Evolutionary conservation across 2,329 filamentous ascomycete genomes (phyloP), one percentile per base, ranked within the genome.

Genomic region (Aureobasidium lini): DNA sequence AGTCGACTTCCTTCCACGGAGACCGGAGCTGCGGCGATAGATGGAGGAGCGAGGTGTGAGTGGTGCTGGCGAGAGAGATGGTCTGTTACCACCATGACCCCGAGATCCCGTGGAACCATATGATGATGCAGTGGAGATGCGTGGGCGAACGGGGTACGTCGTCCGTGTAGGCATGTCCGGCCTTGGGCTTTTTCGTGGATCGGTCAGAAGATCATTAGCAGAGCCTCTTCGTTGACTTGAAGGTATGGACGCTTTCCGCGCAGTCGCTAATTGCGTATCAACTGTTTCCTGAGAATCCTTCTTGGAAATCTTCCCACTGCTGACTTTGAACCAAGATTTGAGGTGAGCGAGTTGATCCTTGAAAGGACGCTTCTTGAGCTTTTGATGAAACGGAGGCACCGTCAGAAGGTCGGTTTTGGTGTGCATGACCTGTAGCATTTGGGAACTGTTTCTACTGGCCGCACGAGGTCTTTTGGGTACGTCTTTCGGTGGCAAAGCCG

Each of bases 1-100:
- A 0, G 94, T 99, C 0, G 93, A 97, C 72, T 97, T 97, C 62
- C 94, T 85, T 39, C 94, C 93, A 31, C 92, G 84, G 46, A 97
- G 81, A 32, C 93, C 92, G 44, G 82, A 95, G 2, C 90, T 85
- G 37, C 91, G 87, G 10, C 94, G 85, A 67, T 95, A 88, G 36
- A 58, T 43, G 0, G 89, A 89, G 5, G 90, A 91, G 40, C 91
- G 87, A 3, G 94, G 93, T 0, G 94, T 97, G 42, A 96, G 73
- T 0, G 94, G 93, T 2, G 86, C 87, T 0, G 94, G 94, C 0
- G 90, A 95, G 9, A 95, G 76, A 0, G 91, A 96, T 62, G 90
- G 88, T 15, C 90, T 83, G 68, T 85, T 83, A 66, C 36, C 48
- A 6, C 36, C 36, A 40, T 44, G 76, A 71, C 61, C 77, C 70